A percentile compares a stretch with the other conserved stretches of the same genome.
Conservation (phyloP, 441 rosid genomes). For the Erodium trifolium region DNA sequence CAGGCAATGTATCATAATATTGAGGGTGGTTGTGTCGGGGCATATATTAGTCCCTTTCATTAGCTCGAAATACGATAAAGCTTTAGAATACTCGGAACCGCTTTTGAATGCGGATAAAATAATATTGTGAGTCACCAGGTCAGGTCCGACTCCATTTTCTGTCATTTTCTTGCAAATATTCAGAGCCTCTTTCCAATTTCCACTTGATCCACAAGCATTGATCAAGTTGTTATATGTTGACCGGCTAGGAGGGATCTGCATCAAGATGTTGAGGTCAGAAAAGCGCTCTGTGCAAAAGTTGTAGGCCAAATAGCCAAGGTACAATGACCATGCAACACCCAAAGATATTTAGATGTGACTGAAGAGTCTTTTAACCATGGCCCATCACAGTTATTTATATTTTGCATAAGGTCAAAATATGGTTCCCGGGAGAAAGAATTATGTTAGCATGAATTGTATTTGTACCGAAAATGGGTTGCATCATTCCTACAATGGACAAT, state of each 20-base stretch:
- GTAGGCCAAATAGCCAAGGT: too few relatives aligned
- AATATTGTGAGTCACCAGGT: slow-evolving; percentile 84
- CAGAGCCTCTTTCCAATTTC: slow-evolving; percentile 90
- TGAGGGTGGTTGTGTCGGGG: slow-evolving; percentile 75
- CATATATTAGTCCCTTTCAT: slow-evolving; percentile 80
- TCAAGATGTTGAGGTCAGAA: slow-evolving; percentile 20
- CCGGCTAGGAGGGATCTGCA: slow-evolving; percentile 88
- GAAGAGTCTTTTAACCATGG: too few relatives aligned
- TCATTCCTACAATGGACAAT: too few relatives aligned
- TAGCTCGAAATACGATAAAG: slow-evolving; percentile 73
- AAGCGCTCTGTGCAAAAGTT: not conserved
- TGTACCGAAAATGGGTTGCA: not conserved
- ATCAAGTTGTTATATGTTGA: slow-evolving; percentile 78
- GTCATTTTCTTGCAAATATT: slow-evolving; percentile 83
- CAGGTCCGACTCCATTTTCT: slow-evolving; percentile 94
- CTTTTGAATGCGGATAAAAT: slow-evolving; percentile 78
- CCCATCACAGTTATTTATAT: too few relatives aligned
- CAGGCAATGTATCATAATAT: slow-evolving; percentile 70
- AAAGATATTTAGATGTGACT: too few relatives aligned
- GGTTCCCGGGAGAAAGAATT: too few relatives aligned
- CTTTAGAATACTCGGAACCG: slow-evolving; percentile 67
- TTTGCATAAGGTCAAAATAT: too few relatives aligned
- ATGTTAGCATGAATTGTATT: too few relatives aligned
- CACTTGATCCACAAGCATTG: slow-evolving; percentile 91
- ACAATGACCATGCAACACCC: too few relatives aligned